Evolutionary conservation across 345 rosid species (phyloP), one percentile per base, ranked within the genome.

Genomic region (Noccaea caerulescens): DNA sequence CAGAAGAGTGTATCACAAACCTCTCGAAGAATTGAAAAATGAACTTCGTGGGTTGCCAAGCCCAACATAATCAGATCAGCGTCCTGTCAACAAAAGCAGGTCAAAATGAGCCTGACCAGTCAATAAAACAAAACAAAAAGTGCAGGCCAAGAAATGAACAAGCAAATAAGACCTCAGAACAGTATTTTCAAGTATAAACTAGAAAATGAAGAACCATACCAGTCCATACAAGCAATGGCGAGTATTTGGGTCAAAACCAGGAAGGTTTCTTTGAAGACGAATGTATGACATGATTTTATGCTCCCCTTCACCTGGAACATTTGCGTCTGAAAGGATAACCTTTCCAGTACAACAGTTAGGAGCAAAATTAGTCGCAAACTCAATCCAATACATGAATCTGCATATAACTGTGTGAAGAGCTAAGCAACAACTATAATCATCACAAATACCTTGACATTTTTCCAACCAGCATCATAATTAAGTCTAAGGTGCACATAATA

Each of bases 1-100:
- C 5, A 2, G 33, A 32, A 60, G 71, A 33, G 60, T 38, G 62
- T 71, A 63, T 50, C 56, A 58, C 79, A 71, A 30, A 95, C 99
- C 99, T 95, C 98, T 74, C 99, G 79, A 58, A 95, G 98, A 68
- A 95, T 90, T 33, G 99, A 95, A 76, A 95, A 95, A 77, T 95
- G 98, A 77, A 88, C 70, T 80, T 95, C 99, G 64, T 95, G 99
- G 11, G 99, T 87, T 37, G 99, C 99, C 88, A 95, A 77, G 34
- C 86, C 98, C 81, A 95, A 81, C 99, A 95, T 92, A 66, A 95
- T 95, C 65, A 95, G 69, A 80, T 95, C 99, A 7, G 99, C 99
- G 65, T 95, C 99, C 99, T 95, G 83, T 66, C 69, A 82, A 43
- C 42, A 63, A 57, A 73, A 69, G 72, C 39, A 46, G 38, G 32